Evolutionary conservation across 768 basidiomycete genomes (phyloP).

Genomic region (Psilocybe tampanensis): DNA sequence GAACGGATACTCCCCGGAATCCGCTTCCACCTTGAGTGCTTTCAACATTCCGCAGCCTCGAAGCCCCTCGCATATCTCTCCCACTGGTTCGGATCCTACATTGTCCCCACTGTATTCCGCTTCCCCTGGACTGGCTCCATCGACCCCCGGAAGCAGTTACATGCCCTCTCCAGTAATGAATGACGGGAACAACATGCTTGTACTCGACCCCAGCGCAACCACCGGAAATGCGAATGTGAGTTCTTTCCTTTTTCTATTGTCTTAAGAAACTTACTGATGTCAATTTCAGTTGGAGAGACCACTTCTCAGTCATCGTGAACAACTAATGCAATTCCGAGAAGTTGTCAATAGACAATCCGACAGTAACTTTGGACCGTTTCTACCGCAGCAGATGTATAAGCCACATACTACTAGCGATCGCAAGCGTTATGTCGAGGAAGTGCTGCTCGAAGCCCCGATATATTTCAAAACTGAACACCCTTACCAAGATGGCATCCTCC

Average conservation of each 20-base stretch:
- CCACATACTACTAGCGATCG: constrained; percentile 79
- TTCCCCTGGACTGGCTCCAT: constrained; percentile 20
- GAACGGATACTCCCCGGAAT: constrained; percentile 12
- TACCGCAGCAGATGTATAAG: constrained; percentile 73
- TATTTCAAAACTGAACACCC: constrained; percentile 59
- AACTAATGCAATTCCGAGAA: constrained; percentile 45
- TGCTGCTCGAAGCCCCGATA: constrained; percentile 63
- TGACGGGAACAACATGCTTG: constrained; percentile 16
- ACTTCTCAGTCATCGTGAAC: constrained; percentile 45
- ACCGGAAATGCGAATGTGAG: constrained; percentile 12
- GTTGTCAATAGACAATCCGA: constrained; percentile 38
- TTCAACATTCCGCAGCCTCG: constrained; percentile 2
- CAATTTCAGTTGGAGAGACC: constrained; percentile 24
- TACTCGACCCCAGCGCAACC: constrained; percentile 9
- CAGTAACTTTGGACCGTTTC: constrained; percentile 44
- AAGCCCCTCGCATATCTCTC: constrained; percentile 14
- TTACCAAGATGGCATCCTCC: constrained; percentile 58
- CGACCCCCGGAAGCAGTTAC: constrained; percentile 20
- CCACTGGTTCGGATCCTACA: constrained; percentile 18
- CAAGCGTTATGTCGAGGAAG: constrained; percentile 75
- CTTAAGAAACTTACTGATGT: constrained; percentile 6
- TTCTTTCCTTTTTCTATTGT: not conserved
- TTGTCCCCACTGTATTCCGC: constrained; percentile 20
- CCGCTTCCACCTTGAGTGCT: not conserved
- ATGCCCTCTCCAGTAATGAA: constrained; percentile 18